Conservation (phyloP, 441 rosid species). For the Euphorbia celastroides region DNA sequence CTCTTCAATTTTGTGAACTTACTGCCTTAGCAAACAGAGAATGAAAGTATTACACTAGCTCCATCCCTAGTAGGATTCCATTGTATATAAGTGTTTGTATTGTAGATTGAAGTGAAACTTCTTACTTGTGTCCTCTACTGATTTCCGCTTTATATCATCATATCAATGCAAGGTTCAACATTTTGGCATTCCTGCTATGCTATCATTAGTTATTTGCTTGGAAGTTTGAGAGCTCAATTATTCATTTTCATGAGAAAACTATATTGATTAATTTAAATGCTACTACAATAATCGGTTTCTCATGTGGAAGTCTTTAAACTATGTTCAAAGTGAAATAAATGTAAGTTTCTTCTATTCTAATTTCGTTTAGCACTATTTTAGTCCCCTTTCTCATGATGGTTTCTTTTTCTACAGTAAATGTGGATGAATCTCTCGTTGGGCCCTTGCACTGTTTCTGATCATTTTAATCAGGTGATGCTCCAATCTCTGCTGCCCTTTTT, state of each 20-base stretch:
- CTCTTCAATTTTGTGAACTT: conserved; percentile 4
- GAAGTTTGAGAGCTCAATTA: neutral
- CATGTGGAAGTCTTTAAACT: neutral
- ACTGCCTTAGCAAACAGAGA: conserved; percentile 4
- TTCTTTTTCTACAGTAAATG: conserved; percentile 8
- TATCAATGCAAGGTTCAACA: neutral
- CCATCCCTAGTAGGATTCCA: conserved; percentile 7
- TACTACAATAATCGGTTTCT: too few species aligned
- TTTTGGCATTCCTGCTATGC: neutral
- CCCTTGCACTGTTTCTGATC: conserved; percentile 31
- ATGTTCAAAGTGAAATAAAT: neutral
- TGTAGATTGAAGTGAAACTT: neutral
- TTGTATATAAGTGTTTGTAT: conserved; percentile 7
- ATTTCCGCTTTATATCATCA: conserved; percentile 1
- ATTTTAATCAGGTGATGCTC: conserved; percentile 22
- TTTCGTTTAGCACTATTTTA: neutral
- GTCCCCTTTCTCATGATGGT: neutral
- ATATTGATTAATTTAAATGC: neutral
- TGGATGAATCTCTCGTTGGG: conserved; percentile 37
- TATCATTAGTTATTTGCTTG: neutral
- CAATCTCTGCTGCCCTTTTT: conserved; percentile 20
- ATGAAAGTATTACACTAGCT: neutral
- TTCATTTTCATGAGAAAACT: neutral
- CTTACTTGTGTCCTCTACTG: neutral
- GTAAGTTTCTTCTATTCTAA: neutral